These are phyloP conservation scores for Allomyces javanicus DNA, from an alignment of 192 early-diverging fungal species.

Conservation along the genomic window DNA sequence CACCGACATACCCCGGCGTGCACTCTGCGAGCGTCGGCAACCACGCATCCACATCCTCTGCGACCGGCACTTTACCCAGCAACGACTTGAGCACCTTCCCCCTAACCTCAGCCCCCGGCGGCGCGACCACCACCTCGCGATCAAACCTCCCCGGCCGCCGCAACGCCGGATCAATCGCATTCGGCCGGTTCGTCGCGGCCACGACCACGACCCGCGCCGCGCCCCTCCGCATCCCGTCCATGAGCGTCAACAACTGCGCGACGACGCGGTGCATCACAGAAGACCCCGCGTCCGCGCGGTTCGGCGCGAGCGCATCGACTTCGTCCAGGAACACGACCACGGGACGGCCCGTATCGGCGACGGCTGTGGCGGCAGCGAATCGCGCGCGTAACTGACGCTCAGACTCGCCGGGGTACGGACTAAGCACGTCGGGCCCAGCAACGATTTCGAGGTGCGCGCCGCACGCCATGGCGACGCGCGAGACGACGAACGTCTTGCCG, in stretches of 20 bases:
- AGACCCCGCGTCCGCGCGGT: constrained; percentile 14
- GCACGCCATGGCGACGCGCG: neutral
- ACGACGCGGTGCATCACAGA: constrained; percentile 55
- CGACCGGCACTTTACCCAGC: constrained; percentile 32
- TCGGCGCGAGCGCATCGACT: constrained; percentile 16
- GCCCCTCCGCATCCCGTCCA: constrained; percentile 59
- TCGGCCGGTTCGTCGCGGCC: constrained; percentile 77
- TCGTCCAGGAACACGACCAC: neutral
- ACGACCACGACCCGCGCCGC: constrained; percentile 46
- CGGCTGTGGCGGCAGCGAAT: neutral
- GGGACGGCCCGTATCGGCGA: neutral
- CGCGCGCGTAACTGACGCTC: neutral
- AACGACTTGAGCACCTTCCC: constrained; percentile 38
- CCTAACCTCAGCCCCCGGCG: constrained; percentile 44
- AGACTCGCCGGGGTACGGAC: neutral
- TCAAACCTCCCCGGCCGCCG: constrained; percentile 73
- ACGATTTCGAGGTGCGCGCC: neutral
- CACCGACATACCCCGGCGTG: constrained; percentile 86
- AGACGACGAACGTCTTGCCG: too few species aligned
- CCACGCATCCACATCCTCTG: constrained; percentile 25
- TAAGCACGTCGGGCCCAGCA: neutral
- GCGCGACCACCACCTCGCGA: constrained; percentile 59
- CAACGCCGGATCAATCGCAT: constrained; percentile 63
- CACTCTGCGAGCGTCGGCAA: constrained; percentile 21
- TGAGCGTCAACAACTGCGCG: constrained; percentile 68